Evolutionary conservation across 2,329 filamentous ascomycete species (phyloP), one percentile per base, ranked within the genome.

Genomic region (Epichloe typhina): DNA sequence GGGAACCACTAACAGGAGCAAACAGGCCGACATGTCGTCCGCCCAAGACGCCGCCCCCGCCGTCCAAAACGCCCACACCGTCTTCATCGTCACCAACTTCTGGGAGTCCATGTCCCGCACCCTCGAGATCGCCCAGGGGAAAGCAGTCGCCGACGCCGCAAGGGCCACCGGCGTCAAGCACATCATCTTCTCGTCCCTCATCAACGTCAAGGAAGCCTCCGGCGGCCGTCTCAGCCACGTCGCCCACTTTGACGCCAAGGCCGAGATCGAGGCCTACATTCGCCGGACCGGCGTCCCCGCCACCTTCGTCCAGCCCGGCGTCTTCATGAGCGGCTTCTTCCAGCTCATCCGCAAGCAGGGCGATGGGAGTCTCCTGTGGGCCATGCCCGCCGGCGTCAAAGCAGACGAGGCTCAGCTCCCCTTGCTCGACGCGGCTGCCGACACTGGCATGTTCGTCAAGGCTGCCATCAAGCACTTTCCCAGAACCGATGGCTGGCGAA

Each of bases 211-310:
- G 2, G 58, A 71, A 38, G 57, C 61, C 3, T 65, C 67, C 40
- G 61, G 63, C 0, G 72, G 72, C 2, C 60, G 57, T 1, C 60
- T 73, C 1, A 40, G 60, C 3, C 56, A 67, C 17, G 69, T 75
- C 6, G 53, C 63, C 46, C 72, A 76, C 52, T 83, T 83, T 53
- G 79, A 82, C 56, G 66, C 64, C 52, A 83, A 83, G 59, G 74
- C 76, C 31, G 63, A 73, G 35, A 70, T 77, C 12, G 77, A 81
- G 55, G 53, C 68, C n/a, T 80, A 82, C 55, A 78, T 82, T 50
- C 72, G 75, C 11, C 51, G 57, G 0, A 63, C 73, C 2, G 70
- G 69, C 0, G 62, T 82, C 2, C 70, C 71, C 1, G 69, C 67
- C 11, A 72, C 76, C 0, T 80, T 80, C 59, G 72, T 75, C 52